phyloP scores from a whole-genome alignment of 2,329 filamentous ascomycete species.

The Canariomyces notabilis region DNA sequence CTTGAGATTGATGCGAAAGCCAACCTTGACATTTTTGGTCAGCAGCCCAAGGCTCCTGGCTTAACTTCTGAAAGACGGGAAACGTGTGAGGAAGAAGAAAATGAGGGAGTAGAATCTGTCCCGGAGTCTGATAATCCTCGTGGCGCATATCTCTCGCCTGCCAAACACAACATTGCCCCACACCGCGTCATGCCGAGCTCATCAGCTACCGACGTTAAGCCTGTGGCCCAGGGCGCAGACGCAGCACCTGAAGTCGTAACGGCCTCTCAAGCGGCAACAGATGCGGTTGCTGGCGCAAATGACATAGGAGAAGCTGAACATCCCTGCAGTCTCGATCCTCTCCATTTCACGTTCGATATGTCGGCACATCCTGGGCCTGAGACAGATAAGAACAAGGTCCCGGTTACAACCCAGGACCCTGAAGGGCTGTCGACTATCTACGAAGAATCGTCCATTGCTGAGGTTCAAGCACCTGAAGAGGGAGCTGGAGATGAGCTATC shows the following conservation, averaged over 20 bases:
- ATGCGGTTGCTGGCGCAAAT: neutral
- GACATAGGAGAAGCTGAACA: neutral
- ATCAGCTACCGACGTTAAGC: neutral
- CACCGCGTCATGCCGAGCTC: neutral
- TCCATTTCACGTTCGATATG: neutral
- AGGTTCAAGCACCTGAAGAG: neutral
- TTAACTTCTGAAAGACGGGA: neutral
- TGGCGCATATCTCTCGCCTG: neutral
- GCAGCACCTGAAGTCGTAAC: neutral
- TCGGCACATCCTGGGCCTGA: neutral
- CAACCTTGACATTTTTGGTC: conserved; percentile 33
- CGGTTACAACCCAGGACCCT: conserved; percentile 17
- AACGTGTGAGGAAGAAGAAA: neutral
- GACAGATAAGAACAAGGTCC: conserved; percentile 6
- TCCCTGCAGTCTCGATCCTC: neutral
- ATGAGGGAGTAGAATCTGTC: neutral
- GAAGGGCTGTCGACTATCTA: conserved; percentile 26
- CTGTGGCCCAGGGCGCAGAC: conserved; percentile 5
- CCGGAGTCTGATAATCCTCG: neutral
- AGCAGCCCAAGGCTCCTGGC: conserved; percentile 1
- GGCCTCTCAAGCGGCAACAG: conserved; percentile 18
- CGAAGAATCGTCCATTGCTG: conserved; percentile 18
- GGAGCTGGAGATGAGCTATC: neutral
- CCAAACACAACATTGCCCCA: neutral
- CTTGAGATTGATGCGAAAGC: conserved; percentile 30